Evolutionary conservation across 306 rosid species (phyloP).

Genomic region (Vigna nakashimae): DNA sequence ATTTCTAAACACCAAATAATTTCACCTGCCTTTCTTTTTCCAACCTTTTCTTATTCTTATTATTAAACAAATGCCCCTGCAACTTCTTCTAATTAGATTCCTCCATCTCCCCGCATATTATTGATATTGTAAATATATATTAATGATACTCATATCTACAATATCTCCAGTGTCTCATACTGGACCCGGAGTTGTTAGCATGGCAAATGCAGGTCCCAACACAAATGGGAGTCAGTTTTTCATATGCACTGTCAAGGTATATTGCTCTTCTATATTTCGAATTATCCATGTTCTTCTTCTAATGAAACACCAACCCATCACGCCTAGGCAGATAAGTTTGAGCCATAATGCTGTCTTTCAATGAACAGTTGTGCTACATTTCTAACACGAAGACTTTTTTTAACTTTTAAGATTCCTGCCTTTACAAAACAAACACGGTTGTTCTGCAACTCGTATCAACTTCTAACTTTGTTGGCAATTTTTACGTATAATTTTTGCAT

Average conservation of each 20-base stretch:
- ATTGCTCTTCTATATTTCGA: conserved; percentile 28
- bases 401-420: not conserved
- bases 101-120: no score
- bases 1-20: not conserved
- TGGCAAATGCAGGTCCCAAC: conserved; percentile 99
- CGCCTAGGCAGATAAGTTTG: not conserved
- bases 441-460: not conserved
- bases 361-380: not conserved
- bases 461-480: not conserved
- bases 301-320: not conserved
- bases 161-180: conserved; percentile 70
- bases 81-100: no score
- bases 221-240: conserved; percentile 98
- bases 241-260: conserved; percentile 94
- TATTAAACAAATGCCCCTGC: no score
- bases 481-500: conserved; percentile 7
- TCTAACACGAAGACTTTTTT: not conserved
- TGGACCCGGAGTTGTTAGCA: conserved; percentile 93
- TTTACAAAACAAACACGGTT: conserved; percentile 6
- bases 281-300: conserved; percentile 9
- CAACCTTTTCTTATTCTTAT: not conserved
- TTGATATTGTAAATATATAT: conserved; percentile 8
- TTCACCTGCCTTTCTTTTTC: not conserved
- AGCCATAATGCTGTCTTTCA: conserved; percentile 9
- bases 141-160: conserved; percentile 24